Percentiles rank a stretch among this genome's conserved stretches.
Conservation (phyloP, 345 rosid genomes). For the Eucalyptus lansdowneana region DNA sequence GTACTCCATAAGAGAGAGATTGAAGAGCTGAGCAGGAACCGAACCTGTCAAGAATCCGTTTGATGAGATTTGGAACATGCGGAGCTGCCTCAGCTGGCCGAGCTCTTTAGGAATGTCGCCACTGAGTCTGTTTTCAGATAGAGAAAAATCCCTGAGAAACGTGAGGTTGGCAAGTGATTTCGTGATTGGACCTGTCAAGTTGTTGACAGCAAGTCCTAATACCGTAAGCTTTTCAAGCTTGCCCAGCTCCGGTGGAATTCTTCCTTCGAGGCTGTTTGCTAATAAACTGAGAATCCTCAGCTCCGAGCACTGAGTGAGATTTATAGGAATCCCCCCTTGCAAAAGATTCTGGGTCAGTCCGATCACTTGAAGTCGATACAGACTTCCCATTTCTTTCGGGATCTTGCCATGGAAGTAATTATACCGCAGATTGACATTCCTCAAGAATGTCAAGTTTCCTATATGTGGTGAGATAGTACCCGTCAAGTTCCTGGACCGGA, state of each 20-base stretch:
- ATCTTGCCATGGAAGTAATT: slow-evolving; percentile 6
- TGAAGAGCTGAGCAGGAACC: slow-evolving; percentile 7
- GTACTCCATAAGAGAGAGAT: not conserved
- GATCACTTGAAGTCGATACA: not conserved
- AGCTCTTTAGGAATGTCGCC: slow-evolving; percentile 6
- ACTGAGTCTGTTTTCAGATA: slow-evolving; percentile 6
- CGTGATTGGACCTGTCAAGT: slow-evolving; percentile 11
- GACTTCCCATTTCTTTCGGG: not conserved
- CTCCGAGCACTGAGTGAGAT: slow-evolving; percentile 3
- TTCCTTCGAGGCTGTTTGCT: slow-evolving; percentile 9
- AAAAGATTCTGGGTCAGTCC: not conserved
- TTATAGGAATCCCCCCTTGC: slow-evolving; percentile 7
- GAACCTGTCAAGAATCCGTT: slow-evolving; percentile 6
- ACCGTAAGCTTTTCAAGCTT: not conserved
- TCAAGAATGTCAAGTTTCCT: slow-evolving; percentile 11
- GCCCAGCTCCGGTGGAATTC: slow-evolving; percentile 6
- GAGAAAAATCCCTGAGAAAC: not conserved
- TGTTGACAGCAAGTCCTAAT: slow-evolving; percentile 1
- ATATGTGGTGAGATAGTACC: slow-evolving; percentile 8
- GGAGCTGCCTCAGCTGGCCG: not conserved
- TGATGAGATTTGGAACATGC: not conserved
- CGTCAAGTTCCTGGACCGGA: not conserved
- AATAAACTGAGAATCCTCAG: slow-evolving; percentile 2
- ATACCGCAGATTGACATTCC: not conserved
- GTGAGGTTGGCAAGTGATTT: slow-evolving; percentile 3